Percentiles rank a stretch among this genome's conserved stretches.
phyloP scores from a whole-genome alignment of 208 protist species.

The Crithidia fasciculata region DNA sequence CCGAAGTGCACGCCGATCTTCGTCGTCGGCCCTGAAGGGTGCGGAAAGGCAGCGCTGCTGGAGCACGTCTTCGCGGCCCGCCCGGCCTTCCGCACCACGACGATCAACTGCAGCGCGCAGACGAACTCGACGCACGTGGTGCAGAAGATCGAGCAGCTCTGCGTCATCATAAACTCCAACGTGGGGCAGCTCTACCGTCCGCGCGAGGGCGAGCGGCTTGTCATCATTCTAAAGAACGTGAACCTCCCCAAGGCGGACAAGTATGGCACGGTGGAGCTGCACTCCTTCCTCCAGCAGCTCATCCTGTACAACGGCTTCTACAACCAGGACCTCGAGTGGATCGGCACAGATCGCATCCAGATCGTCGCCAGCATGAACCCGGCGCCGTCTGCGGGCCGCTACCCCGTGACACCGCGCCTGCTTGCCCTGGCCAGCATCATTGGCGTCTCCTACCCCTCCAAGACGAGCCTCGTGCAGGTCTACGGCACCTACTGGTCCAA shows the following conservation, averaged over 20 bases:
- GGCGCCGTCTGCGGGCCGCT: conserved; percentile 86
- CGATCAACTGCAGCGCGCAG: conserved; percentile 96
- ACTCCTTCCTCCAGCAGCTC: conserved; percentile 98
- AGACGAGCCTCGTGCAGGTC: conserved; percentile 88
- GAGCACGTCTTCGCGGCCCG: conserved; percentile 68
- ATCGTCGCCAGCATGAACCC: conserved; percentile 96
- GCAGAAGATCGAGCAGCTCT: conserved; percentile 95
- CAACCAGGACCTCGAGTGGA: conserved; percentile 96
- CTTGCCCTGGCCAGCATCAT: conserved; percentile 94
- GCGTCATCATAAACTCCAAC: conserved; percentile 82
- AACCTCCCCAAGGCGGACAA: conserved; percentile 98
- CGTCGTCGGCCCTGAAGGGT: conserved; percentile 96
- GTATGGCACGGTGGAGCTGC: conserved; percentile 97
- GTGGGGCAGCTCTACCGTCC: conserved; percentile 94
- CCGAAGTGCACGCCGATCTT: conserved; percentile 89
- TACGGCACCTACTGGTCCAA: conserved; percentile 91
- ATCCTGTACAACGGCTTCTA: conserved; percentile 97
- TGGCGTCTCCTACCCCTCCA: conserved; percentile 92
- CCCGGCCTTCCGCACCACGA: conserved; percentile 62
- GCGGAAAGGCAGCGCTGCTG: conserved; percentile 95
- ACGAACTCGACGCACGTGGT: conserved; percentile 94
- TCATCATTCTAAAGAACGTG: conserved; percentile 96
- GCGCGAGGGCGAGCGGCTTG: conserved; percentile 92
- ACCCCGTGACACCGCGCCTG: conserved; percentile 94
- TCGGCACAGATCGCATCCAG: conserved; percentile 93